These are phyloP conservation scores for Vigna hirtella DNA, from an alignment of 306 rosid species.

Conservation along the genomic window DNA sequence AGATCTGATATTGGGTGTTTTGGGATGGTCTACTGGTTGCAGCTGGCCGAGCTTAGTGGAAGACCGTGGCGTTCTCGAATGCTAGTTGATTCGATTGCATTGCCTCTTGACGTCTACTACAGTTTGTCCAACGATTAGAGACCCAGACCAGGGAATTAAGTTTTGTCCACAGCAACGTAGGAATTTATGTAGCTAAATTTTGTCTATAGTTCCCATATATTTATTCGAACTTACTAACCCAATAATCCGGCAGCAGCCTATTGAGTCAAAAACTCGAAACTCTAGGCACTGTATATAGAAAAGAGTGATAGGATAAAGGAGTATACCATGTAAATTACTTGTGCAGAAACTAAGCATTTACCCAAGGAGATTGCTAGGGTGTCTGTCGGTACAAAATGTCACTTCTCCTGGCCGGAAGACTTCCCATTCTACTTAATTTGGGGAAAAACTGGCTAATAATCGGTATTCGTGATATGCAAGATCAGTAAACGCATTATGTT, in stretches of 20 bases:
- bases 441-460: constrained; percentile 15
- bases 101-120: neutral
- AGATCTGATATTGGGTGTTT: constrained; percentile 76
- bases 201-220: constrained; percentile 55
- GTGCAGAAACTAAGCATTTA: constrained; percentile 52
- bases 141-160: constrained; percentile 61
- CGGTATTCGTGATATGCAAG: constrained; percentile 12
- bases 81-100: constrained; percentile 55
- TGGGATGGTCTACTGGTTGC: constrained; percentile 99
- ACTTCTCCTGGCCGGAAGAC: constrained; percentile 19
- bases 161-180: constrained; percentile 68
- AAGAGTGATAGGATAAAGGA: constrained; percentile 71
- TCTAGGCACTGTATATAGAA: constrained; percentile 79
- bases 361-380: constrained; percentile 41
- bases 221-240: constrained; percentile 58
- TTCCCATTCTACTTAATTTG: constrained; percentile 3
- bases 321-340: constrained; percentile 67
- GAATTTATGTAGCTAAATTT: constrained; percentile 48
- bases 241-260: constrained; percentile 63
- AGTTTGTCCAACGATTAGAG: constrained; percentile 46
- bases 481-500: constrained; percentile 31
- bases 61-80: constrained; percentile 58
- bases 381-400: constrained; percentile 29
- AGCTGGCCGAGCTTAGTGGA: constrained; percentile 83
- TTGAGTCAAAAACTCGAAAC: constrained; percentile 55